These are phyloP conservation scores for Scleroderma citrinum DNA, from an alignment of 768 basidiomycete genomes.

Conservation along the genomic window DNA sequence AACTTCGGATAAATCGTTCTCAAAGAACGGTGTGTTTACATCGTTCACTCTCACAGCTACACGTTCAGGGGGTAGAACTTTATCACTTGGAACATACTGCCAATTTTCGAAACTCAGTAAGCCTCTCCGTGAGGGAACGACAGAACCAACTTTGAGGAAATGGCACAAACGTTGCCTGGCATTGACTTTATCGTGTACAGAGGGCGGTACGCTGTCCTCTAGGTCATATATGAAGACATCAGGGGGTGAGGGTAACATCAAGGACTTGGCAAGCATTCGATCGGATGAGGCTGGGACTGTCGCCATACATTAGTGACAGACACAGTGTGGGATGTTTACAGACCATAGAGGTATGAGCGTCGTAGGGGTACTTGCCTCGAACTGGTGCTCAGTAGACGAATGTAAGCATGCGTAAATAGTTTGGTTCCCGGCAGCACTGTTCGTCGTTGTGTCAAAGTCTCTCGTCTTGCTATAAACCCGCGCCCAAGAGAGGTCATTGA, in stretches of 20 bases:
- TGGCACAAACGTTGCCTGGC: slow-evolving; percentile 50
- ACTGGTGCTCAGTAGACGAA: neutral
- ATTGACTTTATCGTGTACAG: slow-evolving; percentile 46
- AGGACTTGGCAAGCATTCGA: slow-evolving; percentile 77
- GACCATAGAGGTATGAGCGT: slow-evolving; percentile 62
- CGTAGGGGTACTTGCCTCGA: slow-evolving; percentile 21
- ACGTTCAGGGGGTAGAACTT: slow-evolving; percentile 40
- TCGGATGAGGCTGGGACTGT: slow-evolving; percentile 76
- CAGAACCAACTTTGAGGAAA: slow-evolving; percentile 48
- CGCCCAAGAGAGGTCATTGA: no score
- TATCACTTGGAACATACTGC: slow-evolving; percentile 21
- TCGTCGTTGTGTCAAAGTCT: no score
- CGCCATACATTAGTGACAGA: neutral
- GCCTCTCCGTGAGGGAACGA: slow-evolving; percentile 1
- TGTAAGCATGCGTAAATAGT: no score
- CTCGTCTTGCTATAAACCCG: no score
- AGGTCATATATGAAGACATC: slow-evolving; percentile 85
- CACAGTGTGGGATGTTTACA: neutral
- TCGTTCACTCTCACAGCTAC: slow-evolving; percentile 71
- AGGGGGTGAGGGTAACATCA: slow-evolving; percentile 40
- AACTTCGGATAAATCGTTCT: slow-evolving; percentile 54
- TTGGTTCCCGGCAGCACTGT: no score
- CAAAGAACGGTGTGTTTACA: slow-evolving; percentile 58
- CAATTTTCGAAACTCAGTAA: slow-evolving; percentile 13
- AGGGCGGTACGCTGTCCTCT: slow-evolving; percentile 78